Evolutionary conservation across 371 early-diverging fungal species (phyloP).

Genomic region (Phascolomyces articulosus): DNA sequence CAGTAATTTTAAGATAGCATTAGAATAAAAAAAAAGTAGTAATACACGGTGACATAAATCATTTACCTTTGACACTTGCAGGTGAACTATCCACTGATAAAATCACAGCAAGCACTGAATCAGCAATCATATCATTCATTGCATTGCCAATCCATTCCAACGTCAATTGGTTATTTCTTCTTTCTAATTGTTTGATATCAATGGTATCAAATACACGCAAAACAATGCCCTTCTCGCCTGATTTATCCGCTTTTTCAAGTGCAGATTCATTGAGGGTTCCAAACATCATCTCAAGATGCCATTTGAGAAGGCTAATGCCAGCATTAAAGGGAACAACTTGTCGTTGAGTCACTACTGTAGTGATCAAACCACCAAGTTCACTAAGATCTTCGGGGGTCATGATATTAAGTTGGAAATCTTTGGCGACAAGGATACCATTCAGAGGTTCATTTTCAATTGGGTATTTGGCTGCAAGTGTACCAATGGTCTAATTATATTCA

Average conservation of each 20-base stretch:
- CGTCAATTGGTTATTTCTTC: conserved; percentile 58
- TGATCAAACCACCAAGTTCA: conserved; percentile 79
- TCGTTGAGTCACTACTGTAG: conserved; percentile 80
- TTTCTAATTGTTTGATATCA: conserved; percentile 61
- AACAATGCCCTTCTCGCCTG: conserved; percentile 39
- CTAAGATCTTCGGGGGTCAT: conserved; percentile 79
- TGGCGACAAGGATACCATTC: conserved; percentile 85
- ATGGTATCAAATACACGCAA: conserved; percentile 80
- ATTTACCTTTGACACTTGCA: conserved; percentile 85
- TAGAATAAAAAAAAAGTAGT: no score
- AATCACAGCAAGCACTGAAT: conserved; percentile 88
- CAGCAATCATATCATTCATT: conserved; percentile 96
- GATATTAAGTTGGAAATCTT: conserved; percentile 89
- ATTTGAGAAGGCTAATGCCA: conserved; percentile 79
- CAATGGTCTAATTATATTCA: conserved; percentile 67
- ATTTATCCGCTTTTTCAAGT: conserved; percentile 18
- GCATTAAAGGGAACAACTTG: conserved; percentile 80
- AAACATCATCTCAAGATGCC: conserved; percentile 94
- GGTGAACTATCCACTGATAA: conserved; percentile 87
- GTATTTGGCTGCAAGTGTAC: conserved; percentile 74
- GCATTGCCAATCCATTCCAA: conserved; percentile 94
- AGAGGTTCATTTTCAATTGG: conserved; percentile 71
- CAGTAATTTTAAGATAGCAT: no score
- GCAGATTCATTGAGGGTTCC: conserved; percentile 60
- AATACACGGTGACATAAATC: neutral